These are phyloP conservation scores for Circinella umbellata DNA, from an alignment of 371 early-diverging fungal genomes.

Conservation along the genomic window DNA sequence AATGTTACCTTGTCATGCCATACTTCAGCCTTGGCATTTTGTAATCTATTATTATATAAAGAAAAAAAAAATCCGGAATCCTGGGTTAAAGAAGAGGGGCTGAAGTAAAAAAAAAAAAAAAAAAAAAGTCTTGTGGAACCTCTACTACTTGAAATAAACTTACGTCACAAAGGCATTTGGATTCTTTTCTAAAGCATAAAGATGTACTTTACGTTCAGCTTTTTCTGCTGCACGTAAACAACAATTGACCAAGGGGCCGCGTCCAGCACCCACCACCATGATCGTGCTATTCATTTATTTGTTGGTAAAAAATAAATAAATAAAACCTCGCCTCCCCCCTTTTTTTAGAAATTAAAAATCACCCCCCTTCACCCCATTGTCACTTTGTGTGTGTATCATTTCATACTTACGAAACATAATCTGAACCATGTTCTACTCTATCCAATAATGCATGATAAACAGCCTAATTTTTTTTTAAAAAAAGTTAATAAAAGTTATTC, in stretches of 20 bases:
- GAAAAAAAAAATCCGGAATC: not conserved
- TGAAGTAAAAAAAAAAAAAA: too few species aligned
- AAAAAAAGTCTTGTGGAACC: too few species aligned
- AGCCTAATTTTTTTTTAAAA: constrained; percentile 37
- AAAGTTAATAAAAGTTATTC: not conserved
- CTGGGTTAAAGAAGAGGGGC: too few species aligned
- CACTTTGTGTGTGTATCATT: not conserved
- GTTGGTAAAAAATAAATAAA: not conserved
- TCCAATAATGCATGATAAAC: constrained; percentile 67
- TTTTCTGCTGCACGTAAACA: constrained; percentile 79
- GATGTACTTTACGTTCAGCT: constrained; percentile 63
- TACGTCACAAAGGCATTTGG: constrained; percentile 91
- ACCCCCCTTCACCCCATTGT: too few species aligned
- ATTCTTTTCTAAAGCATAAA: constrained; percentile 95
- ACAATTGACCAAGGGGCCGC: constrained; percentile 85
- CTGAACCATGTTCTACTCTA: constrained; percentile 47
- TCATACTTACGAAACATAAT: constrained; percentile 41
- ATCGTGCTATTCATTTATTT: constrained; percentile 59
- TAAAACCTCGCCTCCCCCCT: too few species aligned
- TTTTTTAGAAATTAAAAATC: too few species aligned
- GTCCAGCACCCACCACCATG: constrained; percentile 86
- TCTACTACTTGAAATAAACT: not conserved
- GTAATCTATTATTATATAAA: constrained; percentile 55
- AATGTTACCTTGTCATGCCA: constrained; percentile 87
- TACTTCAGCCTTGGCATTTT: constrained; percentile 69